Evolutionary conservation across 2,329 filamentous ascomycete genomes (phyloP).

Genomic region (Zymoseptoria tritici): DNA sequence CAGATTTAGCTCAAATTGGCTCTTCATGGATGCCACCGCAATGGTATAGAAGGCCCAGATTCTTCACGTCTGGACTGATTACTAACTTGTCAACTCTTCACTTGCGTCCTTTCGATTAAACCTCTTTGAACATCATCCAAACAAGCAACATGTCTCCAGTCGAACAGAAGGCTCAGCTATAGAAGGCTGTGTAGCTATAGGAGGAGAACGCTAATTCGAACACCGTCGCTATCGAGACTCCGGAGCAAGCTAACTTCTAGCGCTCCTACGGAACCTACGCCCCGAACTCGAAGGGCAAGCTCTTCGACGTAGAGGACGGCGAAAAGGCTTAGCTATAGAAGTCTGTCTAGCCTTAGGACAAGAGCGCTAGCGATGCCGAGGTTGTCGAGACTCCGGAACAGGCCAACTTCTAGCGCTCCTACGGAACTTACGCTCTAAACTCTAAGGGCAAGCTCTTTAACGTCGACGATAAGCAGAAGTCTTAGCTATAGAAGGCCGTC

Average conservation of each 20-base stretch:
- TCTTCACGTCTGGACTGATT: not conserved
- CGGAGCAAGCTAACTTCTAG: slow-evolving; percentile 4
- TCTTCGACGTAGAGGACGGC: not conserved
- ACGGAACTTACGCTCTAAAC: too few species aligned
- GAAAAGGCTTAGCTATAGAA: slow-evolving; percentile 5
- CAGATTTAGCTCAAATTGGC: not conserved
- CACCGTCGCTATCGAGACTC: not conserved
- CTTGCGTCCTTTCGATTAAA: not conserved
- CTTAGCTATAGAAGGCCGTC: too few species aligned
- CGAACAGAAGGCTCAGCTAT: slow-evolving; percentile 3
- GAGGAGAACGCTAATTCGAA: not conserved
- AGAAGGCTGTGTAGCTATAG: slow-evolving; percentile 4
- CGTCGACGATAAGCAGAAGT: too few species aligned
- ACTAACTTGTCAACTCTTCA: not conserved
- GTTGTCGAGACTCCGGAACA: too few species aligned
- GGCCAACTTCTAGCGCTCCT: too few species aligned
- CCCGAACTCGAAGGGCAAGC: slow-evolving; percentile 4
- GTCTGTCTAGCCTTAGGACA: not conserved
- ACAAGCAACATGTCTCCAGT: not conserved
- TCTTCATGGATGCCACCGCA: not conserved
- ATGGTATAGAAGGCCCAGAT: not conserved
- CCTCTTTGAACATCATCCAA: not conserved
- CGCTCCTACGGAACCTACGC: slow-evolving; percentile 6
- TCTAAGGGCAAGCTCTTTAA: not conserved
- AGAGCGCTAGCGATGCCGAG: too few species aligned